phyloP scores from a whole-genome alignment of 163 green algal genomes.

The Trebouxia gelatinosa region DNA sequence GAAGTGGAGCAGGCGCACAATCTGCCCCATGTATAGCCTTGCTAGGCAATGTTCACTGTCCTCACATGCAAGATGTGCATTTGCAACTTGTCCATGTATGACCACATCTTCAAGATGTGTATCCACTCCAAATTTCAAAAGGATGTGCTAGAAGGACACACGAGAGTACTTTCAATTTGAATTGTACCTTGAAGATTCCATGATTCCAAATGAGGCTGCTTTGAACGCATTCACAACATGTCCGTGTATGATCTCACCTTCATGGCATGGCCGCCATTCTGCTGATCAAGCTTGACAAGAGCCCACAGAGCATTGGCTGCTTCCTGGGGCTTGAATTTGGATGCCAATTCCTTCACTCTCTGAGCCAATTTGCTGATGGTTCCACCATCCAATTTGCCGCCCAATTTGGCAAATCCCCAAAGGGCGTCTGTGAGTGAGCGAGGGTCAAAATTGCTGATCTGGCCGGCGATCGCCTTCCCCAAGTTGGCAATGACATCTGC shows the following conservation, averaged over 20 bases:
- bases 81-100: neutral
- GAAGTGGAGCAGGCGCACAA: too few species aligned
- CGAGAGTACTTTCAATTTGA: neutral
- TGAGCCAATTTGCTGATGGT: conserved; percentile 21
- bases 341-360: conserved; percentile 22
- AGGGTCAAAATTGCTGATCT: conserved; percentile 22
- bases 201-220: neutral
- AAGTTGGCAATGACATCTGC: conserved; percentile 5
- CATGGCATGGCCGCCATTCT: conserved; percentile 27
- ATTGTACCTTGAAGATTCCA: neutral
- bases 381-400: conserved; percentile 13
- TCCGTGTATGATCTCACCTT: conserved; percentile 4
- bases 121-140: neutral
- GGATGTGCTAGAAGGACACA: neutral
- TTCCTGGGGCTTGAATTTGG: conserved; percentile 29
- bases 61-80: too few species aligned
- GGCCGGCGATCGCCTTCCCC: conserved; percentile 23
- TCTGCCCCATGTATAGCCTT: too few species aligned
- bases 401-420: conserved; percentile 28
- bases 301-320: conserved; percentile 27
- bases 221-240: neutral
- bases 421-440: conserved; percentile 17
- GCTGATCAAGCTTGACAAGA: conserved; percentile 17
- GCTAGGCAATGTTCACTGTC: too few species aligned
- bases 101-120: neutral